Evolutionary conservation across 2,329 filamentous ascomycete genomes (phyloP), one percentile per base, ranked within the genome.

Genomic region (Claviceps pusilla): DNA sequence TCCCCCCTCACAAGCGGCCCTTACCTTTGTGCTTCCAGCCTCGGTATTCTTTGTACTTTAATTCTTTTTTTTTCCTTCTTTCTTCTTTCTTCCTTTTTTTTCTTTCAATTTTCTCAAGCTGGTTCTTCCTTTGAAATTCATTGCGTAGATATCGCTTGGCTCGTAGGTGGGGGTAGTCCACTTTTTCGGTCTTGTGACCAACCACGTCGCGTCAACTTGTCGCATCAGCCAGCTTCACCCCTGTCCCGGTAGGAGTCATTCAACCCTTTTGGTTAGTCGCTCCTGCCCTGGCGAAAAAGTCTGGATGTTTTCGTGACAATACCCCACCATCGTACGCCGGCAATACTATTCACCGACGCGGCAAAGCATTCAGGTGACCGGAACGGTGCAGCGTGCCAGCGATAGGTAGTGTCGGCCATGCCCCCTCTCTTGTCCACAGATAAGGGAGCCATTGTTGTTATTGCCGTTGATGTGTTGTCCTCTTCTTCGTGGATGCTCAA

Each of bases 271-370:
- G 35, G 28, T 46, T 19, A 52, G 51, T 47, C 33, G 33, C 12
- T 24, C 11, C 35, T 39, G 47, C 35, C 43, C 14, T 39, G 11
- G 47, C 48, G 24, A 24, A 31, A 53, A 46, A n/a, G 5, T 41
- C 39, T 41, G 53, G 2, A 53, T 39, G 48, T 52, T 45, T 56
- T 48, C 54, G 55, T 50, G 49, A 56, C 35, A 28, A 47, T 54
- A 61, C 59, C 62, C 64, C 64, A 66, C 64, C 58, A 53, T 52
- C 53, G 52, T 55, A 59, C 50, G 50, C 59, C 62, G 64, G 65
- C 59, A 54, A 59, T 64, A 65, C 62, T 61, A 62, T 64, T 57
- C 53, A 55, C 63, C 64, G 62, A 57, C 51, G 24, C 55, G 59
- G 57, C 55, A 57, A 54, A 53, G 55, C 56, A 56, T 55, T 57